Evolutionary conservation across 148 eudicot genomes (phyloP), one percentile per base, ranked within the genome.

Genomic region (Silene latifolia): DNA sequence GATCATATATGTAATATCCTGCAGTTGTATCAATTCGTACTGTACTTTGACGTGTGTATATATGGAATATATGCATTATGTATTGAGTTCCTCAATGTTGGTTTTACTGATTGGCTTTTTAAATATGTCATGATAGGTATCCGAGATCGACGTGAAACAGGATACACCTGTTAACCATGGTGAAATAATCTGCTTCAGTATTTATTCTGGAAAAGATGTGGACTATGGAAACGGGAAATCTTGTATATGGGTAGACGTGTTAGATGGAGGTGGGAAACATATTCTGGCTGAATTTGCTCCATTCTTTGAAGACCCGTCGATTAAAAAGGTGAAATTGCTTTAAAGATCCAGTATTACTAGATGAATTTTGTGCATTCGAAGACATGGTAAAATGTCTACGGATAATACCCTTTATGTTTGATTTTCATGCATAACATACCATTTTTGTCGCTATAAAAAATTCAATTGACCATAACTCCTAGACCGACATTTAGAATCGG

Each of bases 161-260:
- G 97, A 95, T 75, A 92, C 99, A 17, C 98, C 99, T 39, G 96
- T 92, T 82, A 80, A 87, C 71, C 99, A 95, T 58, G 99, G 99
- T 48, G 97, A 95, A 81, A 81, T 95, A 79, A 95, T 86, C 79
- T 95, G 99, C 89, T 95, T 95, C 83, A 92, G 99, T 86, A 89
- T 95, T 44, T 95, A 92, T 87, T 87, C 92, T 67, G 97, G 97
- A 27, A 74, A 87, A 60, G 78, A 92, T 42, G 93, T 81, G 69
- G 85, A 92, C 79, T 92, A 84, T 84, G 99, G 99, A 23, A 62
- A 87, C 75, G 98, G 99, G 39, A 92, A 89, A 82, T 84, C 94
- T 67, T 92, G 99, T 81, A 74, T 95, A 58, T 95, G 99, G 99
- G 97, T 95, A 27, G 97, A 95, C 79, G 87, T 92, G 72, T 92